Evolutionary conservation across 1,284 basidiomycete genomes (phyloP).

Genomic region (Fomitopsis betulina): DNA sequence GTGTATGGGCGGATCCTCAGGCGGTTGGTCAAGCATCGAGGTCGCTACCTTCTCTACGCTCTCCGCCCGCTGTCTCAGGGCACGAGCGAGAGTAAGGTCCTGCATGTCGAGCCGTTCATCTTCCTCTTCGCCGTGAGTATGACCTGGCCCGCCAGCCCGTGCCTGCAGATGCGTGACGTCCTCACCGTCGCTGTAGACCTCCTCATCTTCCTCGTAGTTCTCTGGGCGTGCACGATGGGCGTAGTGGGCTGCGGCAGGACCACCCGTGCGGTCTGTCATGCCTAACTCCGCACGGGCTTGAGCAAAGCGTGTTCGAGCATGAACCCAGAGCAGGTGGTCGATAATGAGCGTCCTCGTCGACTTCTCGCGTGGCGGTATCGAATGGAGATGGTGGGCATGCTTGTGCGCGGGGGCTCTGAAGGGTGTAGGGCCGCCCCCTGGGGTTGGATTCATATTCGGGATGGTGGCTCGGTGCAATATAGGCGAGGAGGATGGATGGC

Average conservation of each 20-base stretch:
- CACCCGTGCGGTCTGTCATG: constrained; percentile 74
- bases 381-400: constrained; percentile 69
- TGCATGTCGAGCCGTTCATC: constrained; percentile 51
- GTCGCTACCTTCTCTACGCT: constrained; percentile 75
- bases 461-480: constrained; percentile 20
- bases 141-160: constrained; percentile 45
- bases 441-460: constrained; percentile 4
- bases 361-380: constrained; percentile 75
- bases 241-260: constrained; percentile 51
- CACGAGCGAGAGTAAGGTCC: constrained; percentile 56
- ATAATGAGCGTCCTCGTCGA: constrained; percentile 77
- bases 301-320: constrained; percentile 72
- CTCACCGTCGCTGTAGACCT: constrained; percentile 61
- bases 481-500: constrained; percentile 27
- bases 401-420: constrained; percentile 64
- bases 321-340: constrained; percentile 80
- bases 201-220: constrained; percentile 68
- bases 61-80: constrained; percentile 64
- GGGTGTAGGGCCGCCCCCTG: constrained; percentile 15
- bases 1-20: constrained; percentile 32
- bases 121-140: constrained; percentile 53
- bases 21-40: constrained; percentile 74
- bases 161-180: constrained; percentile 47
- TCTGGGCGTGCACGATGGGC: constrained; percentile 61
- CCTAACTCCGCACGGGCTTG: constrained; percentile 78